Evolutionary conservation across 2,329 filamentous ascomycete genomes (phyloP).

Genomic region (Fusarium falciforme): DNA sequence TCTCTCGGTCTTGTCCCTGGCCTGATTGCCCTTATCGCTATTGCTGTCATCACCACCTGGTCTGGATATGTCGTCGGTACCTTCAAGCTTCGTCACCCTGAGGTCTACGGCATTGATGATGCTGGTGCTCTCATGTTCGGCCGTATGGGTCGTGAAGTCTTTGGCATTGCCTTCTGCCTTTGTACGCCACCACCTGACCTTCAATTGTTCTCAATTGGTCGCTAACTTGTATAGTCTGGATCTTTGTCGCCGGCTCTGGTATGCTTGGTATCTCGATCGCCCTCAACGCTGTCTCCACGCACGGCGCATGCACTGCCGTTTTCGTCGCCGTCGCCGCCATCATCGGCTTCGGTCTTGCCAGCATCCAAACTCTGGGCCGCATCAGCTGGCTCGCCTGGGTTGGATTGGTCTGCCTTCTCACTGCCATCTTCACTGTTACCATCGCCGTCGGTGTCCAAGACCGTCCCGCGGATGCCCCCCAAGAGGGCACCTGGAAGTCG

Average conservation of each 20-base stretch:
- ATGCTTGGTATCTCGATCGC: neutral
- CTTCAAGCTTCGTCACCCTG: slow-evolving; percentile 62
- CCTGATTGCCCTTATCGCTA: neutral
- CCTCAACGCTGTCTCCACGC: neutral
- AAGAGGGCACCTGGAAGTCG: neutral
- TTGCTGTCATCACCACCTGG: slow-evolving; percentile 49
- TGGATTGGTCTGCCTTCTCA: neutral
- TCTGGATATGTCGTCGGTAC: slow-evolving; percentile 58
- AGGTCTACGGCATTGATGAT: slow-evolving; percentile 65
- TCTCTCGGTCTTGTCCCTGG: neutral
- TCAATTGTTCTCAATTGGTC: neutral
- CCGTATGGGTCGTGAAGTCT: slow-evolving; percentile 46
- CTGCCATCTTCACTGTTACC: slow-evolving; percentile 47
- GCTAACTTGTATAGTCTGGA: neutral
- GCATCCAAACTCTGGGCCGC: neutral
- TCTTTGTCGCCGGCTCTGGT: neutral
- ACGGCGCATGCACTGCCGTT: neutral
- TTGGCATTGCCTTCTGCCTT: neutral
- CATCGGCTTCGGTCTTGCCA: neutral
- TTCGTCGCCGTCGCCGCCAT: neutral
- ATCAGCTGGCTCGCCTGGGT: neutral
- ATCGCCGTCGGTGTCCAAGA: slow-evolving; percentile 48
- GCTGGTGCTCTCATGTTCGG: slow-evolving; percentile 61
- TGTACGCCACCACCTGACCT: neutral
- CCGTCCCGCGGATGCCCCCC: neutral